Conservation (phyloP, 176 grass and related monocot species). For the Raddia distichophylla region DNA sequence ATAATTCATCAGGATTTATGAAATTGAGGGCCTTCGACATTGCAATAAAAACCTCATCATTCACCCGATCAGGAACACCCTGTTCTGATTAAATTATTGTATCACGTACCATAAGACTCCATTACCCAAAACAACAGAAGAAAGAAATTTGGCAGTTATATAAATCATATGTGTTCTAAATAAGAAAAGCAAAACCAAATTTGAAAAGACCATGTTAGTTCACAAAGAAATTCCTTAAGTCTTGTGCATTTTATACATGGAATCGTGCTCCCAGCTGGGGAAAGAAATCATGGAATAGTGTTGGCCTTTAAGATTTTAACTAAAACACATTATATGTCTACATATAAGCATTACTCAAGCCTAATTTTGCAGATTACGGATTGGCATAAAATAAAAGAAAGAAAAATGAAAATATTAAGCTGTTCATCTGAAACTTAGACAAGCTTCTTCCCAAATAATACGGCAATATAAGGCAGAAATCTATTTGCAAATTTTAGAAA, state of each 20-base stretch:
- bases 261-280: neutral
- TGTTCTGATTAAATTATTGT: constrained; percentile 67
- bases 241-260: neutral
- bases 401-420: constrained; percentile 13
- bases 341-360: constrained; percentile 31
- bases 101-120: constrained; percentile 42
- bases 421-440: constrained; percentile 20
- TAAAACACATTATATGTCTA: constrained; percentile 9
- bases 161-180: constrained; percentile 22
- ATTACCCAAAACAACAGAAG: constrained; percentile 9
- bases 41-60: constrained; percentile 96
- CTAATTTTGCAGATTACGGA: constrained; percentile 24
- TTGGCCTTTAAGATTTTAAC: neutral
- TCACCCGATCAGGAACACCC: constrained; percentile 92
- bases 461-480: constrained; percentile 23
- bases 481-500: constrained; percentile 1
- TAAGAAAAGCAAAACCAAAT: constrained; percentile 16
- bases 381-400: constrained; percentile 24
- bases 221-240: constrained; percentile 18
- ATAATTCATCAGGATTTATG: constrained; percentile 98
- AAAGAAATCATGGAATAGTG: neutral
- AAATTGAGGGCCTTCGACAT: constrained; percentile 99
- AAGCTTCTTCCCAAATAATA: constrained; percentile 21
- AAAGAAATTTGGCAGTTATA: constrained; percentile 22
- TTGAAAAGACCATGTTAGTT: neutral